These are phyloP conservation scores for Coemansia nantahalensis DNA, from an alignment of 192 early-diverging fungal genomes.

Conservation along the genomic window DNA sequence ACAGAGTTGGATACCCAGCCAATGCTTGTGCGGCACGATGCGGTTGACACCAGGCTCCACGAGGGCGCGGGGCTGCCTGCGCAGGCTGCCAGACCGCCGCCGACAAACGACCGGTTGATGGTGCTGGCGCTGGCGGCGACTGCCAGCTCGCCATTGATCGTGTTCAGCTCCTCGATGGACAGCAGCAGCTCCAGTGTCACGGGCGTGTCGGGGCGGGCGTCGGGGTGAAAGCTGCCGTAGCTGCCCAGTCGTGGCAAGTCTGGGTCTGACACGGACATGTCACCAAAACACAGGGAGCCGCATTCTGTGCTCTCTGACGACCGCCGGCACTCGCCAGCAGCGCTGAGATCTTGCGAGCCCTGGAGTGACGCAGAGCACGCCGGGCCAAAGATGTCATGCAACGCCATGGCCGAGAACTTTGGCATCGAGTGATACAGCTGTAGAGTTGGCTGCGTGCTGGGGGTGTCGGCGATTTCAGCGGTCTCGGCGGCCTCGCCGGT, in stretches of 20 bases:
- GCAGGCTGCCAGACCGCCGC: background rate
- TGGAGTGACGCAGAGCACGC: no score
- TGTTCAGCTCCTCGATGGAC: constrained; percentile 32
- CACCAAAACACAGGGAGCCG: no score
- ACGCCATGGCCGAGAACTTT: background rate
- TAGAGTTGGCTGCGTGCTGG: background rate
- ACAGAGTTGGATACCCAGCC: no score
- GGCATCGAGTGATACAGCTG: background rate
- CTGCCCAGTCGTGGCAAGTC: no score
- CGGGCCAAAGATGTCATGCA: background rate
- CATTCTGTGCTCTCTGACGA: no score
- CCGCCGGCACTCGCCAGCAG: no score
- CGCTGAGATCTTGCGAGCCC: no score
- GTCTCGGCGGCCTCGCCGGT: background rate
- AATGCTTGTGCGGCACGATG: constrained; percentile 9
- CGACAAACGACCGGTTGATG: no score
- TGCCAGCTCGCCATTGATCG: constrained; percentile 15
- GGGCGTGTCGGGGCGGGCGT: background rate
- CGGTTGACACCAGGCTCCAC: constrained; percentile 12
- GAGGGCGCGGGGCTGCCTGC: constrained; percentile 3
- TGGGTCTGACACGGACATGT: no score
- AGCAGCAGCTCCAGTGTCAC: constrained; percentile 12
- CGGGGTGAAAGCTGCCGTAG: no score
- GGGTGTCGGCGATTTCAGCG: background rate
- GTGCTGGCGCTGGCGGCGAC: background rate